These are phyloP conservation scores for Saccharomycopsis fibuligera DNA, from an alignment of 805 yeast species.

Conservation along the genomic window DNA sequence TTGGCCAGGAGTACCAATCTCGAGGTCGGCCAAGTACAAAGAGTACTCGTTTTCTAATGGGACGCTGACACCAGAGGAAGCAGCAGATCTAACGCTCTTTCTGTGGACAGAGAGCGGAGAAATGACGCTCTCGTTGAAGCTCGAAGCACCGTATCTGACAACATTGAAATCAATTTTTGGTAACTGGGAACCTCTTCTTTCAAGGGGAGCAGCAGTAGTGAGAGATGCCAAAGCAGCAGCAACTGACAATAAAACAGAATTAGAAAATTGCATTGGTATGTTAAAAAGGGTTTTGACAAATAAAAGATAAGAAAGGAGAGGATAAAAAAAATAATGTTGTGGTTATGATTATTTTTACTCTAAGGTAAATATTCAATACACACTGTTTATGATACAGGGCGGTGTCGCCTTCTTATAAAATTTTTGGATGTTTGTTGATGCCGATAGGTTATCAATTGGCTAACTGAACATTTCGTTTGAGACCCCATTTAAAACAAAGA, in stretches of 20 bases:
- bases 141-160: constrained; percentile 2
- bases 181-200: constrained; percentile 3
- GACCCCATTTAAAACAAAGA: too few species aligned
- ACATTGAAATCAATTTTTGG: constrained; percentile 11
- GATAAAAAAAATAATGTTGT: too few species aligned
- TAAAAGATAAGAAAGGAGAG: background rate
- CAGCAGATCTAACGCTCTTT: constrained; percentile 6
- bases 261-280: constrained; percentile 16
- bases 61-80: constrained; percentile 10
- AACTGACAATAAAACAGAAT: constrained; percentile 14
- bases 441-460: too few species aligned
- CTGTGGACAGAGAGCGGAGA: background rate
- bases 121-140: background rate
- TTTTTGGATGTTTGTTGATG: too few species aligned
- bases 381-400: too few species aligned
- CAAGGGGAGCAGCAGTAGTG: constrained; percentile 20
- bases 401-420: too few species aligned
- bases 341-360: too few species aligned
- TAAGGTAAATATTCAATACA: too few species aligned
- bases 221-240: constrained; percentile 9
- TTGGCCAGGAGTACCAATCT: constrained; percentile 33
- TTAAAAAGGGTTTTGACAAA: too few species aligned
- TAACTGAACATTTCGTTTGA: too few species aligned
- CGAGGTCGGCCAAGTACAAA: constrained; percentile 39
- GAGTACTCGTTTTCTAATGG: constrained; percentile 33